Conservation (phyloP, 2,329 filamentous ascomycete species). For the Pseudohalonectria lignicola region DNA sequence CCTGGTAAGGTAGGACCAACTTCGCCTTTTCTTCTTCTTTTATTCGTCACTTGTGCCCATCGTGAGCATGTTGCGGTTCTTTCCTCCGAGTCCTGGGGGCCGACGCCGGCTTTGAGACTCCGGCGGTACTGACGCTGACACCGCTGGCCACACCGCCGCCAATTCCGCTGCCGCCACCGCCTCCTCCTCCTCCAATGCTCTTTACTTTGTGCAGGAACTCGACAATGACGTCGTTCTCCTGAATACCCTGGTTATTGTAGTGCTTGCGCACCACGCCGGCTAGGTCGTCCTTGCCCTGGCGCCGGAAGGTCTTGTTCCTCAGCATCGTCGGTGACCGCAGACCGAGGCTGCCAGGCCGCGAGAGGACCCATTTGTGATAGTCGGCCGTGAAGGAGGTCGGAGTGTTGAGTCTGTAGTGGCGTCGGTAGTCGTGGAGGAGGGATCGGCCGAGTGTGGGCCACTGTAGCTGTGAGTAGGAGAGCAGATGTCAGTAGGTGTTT, state of each 20-base stretch:
- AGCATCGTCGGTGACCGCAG: slow-evolving; percentile 68
- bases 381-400: slow-evolving; percentile 58
- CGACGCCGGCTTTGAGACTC: too few relatives aligned
- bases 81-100: too few relatives aligned
- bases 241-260: slow-evolving; percentile 70
- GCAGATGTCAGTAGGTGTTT: too few relatives aligned
- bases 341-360: slow-evolving; percentile 53
- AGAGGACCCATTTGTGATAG: slow-evolving; percentile 51
- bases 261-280: slow-evolving; percentile 66
- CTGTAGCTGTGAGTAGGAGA: slow-evolving; percentile 31
- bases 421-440: slow-evolving; percentile 64
- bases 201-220: slow-evolving; percentile 65
- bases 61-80: too few relatives aligned
- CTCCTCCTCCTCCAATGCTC: slow-evolving; percentile 16
- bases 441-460: slow-evolving; percentile 59
- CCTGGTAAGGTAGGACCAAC: too few relatives aligned
- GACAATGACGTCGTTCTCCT: slow-evolving; percentile 75
- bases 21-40: too few relatives aligned
- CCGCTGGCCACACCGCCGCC: too few relatives aligned
- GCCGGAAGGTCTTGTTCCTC: slow-evolving; percentile 48
- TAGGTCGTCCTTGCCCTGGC: slow-evolving; percentile 62
- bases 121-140: too few relatives aligned
- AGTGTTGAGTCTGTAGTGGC: slow-evolving; percentile 59
- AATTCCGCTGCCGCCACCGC: too few relatives aligned
- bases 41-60: too few relatives aligned